Percentiles rank a stretch among this genome's conserved stretches.
Evolutionary conservation across 768 basidiomycete genomes (phyloP).

Genomic region (Xerocomellus dryophilus): DNA sequence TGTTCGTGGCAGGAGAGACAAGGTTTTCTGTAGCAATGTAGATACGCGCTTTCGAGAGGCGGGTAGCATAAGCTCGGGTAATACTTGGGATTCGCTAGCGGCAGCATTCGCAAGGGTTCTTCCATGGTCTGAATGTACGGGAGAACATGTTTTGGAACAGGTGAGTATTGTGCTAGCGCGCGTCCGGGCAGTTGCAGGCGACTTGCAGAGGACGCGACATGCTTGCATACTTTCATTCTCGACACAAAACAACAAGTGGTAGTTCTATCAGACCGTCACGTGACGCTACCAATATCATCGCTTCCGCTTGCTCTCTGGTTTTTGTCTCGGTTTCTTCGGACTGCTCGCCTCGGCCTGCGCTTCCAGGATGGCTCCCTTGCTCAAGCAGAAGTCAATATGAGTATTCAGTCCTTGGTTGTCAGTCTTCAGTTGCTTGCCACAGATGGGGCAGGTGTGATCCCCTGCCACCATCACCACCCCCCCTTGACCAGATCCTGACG

Average conservation of each 20-base stretch:
- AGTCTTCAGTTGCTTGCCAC: conserved; percentile 53
- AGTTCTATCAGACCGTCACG: conserved; percentile 11
- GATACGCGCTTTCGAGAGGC: conserved; percentile 32
- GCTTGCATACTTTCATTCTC: conserved; percentile 23
- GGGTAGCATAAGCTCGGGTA: background rate
- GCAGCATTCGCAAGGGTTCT: background rate
- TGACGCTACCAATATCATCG: conserved; percentile 13
- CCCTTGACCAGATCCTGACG: conserved; percentile 20
- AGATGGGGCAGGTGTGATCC: conserved; percentile 68
- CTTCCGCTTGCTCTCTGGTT: conserved; percentile 18
- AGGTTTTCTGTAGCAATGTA: conserved; percentile 49
- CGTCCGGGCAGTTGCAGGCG: conserved; percentile 2
- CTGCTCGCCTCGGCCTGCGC: conserved; percentile 46
- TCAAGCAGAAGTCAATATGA: conserved; percentile 90
- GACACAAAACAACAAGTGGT: background rate
- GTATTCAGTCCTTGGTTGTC: conserved; percentile 79
- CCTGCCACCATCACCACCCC: background rate
- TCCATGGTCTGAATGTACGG: background rate
- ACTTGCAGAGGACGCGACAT: conserved; percentile 21
- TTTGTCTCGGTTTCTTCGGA: conserved; percentile 13
- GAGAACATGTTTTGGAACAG: background rate
- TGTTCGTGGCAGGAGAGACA: conserved; percentile 44
- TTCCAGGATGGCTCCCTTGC: conserved; percentile 69
- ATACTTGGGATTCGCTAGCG: background rate
- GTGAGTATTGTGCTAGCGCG: background rate